Evolutionary conservation across 1,284 basidiomycete genomes (phyloP).

Genomic region (Apiotrichum gamsii): DNA sequence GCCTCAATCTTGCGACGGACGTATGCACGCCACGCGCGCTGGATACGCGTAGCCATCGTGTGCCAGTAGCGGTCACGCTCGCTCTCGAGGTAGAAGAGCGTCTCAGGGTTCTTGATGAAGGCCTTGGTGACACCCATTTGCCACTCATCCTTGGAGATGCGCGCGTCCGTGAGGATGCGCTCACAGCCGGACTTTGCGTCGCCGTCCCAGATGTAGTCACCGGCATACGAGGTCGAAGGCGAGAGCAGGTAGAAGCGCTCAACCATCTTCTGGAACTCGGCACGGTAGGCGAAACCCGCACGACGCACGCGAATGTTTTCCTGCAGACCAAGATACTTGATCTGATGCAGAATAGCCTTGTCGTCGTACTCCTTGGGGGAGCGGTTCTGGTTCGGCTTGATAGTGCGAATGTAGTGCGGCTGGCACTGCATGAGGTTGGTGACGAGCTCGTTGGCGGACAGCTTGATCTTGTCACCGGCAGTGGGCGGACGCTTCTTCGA

Average conservation of each 20-base stretch:
- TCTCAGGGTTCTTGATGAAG: conserved; percentile 99
- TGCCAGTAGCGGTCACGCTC: conserved; percentile 99
- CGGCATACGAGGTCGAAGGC: conserved; percentile 91
- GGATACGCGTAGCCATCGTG: conserved; percentile 96
- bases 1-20: conserved; percentile 93
- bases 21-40: conserved; percentile 93
- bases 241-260: conserved; percentile 95
- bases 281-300: conserved; percentile 92
- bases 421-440: conserved; percentile 94
- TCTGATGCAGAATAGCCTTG: conserved; percentile 94
- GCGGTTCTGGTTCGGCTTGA: conserved; percentile 98
- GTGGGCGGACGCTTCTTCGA: conserved; percentile 98
- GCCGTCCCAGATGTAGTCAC: conserved; percentile 96
- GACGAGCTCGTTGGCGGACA: conserved; percentile 87
- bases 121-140: conserved; percentile 99
- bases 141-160: conserved; percentile 95
- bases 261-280: conserved; percentile 91
- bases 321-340: conserved; percentile 97
- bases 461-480: conserved; percentile 95
- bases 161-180: conserved; percentile 87
- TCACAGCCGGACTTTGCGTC: conserved; percentile 88
- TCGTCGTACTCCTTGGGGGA: conserved; percentile 86
- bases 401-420: conserved; percentile 97
- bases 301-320: conserved; percentile 97
- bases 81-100: conserved; percentile 96